Base-by-base conservation (phyloP, 225 moss, liverwort and hornwort species). In the Asterella californica region DNA sequence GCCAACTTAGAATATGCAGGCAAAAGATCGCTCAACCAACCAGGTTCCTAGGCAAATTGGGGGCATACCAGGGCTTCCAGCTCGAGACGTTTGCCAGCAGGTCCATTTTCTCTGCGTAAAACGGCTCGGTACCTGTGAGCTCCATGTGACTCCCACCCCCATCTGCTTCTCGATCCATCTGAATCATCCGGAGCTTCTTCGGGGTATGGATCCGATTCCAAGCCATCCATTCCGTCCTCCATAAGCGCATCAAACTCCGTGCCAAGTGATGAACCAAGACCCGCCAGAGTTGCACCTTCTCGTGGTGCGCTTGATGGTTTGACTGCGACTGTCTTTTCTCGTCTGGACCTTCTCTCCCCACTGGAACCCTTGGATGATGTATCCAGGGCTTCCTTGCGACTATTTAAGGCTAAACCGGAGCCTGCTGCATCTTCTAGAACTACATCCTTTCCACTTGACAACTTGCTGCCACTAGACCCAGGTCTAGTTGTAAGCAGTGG, bases 21-120 rank as follows among this genome's bases (percentile, higher is more conserved):
- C n/a, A n/a, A n/a, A n/a, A n/a, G n/a, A n/a, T n/a, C n/a, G n/a
- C n/a, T n/a, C n/a, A n/a, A n/a, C n/a, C n/a, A n/a, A n/a, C n/a
- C n/a, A n/a, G n/a, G n/a, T n/a, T n/a, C n/a, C n/a, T n/a, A 70
- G 14, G 33, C 24, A 11, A 66, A 12, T 70, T 73, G 19, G 9
- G 45, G 34, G 15, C 62, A 29, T 59, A 94, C 96, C 96, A 92
- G 94, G 49, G 90, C 94, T 88, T 94, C 96, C 83, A 96, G 76
- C 61, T 96, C 94, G 53, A 88, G 66, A 72, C 91, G 94, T 88
- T 91, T 92, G 80, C 91, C 88, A 76, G 84, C 81, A 64, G 85
- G 79, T 76, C 90, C 95, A 83, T 84, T 91, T 60, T 96, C 94
- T 81, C 85, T 87, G 29, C 92, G 86, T 61, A 96, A 72, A 72